Percentiles rank a stretch among this genome's conserved stretches.
phyloP scores from a whole-genome alignment of 2,329 filamentous ascomycete genomes.

The Xylariaceae sp. region DNA sequence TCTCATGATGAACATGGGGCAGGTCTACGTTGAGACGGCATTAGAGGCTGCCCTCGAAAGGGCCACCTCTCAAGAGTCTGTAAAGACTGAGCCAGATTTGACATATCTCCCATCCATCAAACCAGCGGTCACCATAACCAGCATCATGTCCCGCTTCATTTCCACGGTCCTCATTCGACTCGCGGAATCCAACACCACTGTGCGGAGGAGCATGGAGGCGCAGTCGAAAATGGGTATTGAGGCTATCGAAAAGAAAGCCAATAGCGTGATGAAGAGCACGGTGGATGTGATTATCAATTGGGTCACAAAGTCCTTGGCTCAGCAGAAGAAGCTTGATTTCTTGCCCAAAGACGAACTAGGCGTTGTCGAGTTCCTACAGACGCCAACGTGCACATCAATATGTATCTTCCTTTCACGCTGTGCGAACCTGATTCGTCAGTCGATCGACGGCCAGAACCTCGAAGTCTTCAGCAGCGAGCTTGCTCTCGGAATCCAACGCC shows the following conservation, averaged over 20 bases:
- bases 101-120: slow-evolving; percentile 75
- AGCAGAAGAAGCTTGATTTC: slow-evolving; percentile 87
- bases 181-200: slow-evolving; percentile 83
- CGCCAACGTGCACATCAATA: slow-evolving; percentile 76
- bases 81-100: slow-evolving; percentile 83
- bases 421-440: slow-evolving; percentile 56
- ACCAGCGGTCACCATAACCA: slow-evolving; percentile 81
- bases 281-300: slow-evolving; percentile 70
- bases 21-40: slow-evolving; percentile 68
- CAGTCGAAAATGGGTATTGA: slow-evolving; percentile 69
- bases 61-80: slow-evolving; percentile 70
- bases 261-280: slow-evolving; percentile 52
- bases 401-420: slow-evolving; percentile 73
- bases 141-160: slow-evolving; percentile 90
- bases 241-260: slow-evolving; percentile 80
- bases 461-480: slow-evolving; percentile 80
- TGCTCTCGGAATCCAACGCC: slow-evolving; percentile 68
- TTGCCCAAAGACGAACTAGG: slow-evolving; percentile 73
- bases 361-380: slow-evolving; percentile 72
- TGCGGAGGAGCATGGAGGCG: slow-evolving; percentile 84
- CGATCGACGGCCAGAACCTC: slow-evolving; percentile 80
- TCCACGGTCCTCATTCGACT: slow-evolving; percentile 86
- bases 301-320: slow-evolving; percentile 65
- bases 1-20: slow-evolving; percentile 81
- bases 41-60: slow-evolving; percentile 68